Evolutionary conservation across 2,329 filamentous ascomycete genomes (phyloP), one percentile per base, ranked within the genome.

Genomic region (Cladosporium halotolerans): DNA sequence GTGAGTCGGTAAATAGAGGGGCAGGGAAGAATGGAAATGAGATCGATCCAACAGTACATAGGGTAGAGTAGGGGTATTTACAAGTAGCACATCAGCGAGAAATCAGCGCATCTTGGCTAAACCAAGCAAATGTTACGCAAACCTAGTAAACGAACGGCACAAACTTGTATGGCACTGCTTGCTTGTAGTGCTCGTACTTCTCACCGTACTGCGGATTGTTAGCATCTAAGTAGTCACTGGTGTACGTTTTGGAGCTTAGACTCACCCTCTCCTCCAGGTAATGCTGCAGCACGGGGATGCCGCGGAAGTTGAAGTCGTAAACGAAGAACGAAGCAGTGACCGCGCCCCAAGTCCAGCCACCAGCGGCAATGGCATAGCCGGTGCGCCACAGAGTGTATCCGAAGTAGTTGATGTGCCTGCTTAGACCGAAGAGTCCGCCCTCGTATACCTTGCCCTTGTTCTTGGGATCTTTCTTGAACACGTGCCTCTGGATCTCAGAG

Each of bases 401-500:
- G 18, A 74, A 73, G 58, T 81, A 81, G 56, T 81, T 81, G 66
- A 79, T 73, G 60, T 81, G 76, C 42, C 77, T 72, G 3, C 75
- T 74, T 38, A 76, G 62, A 1, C 67, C 63, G 64, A 76, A 81
- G 34, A 81, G 58, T 0, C 79, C 77, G 9, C 72, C 72, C 0
- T 70, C 72, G 58, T 74, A 81, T 0, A 73, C 66, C 64, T 79
- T 78, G 14, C 79, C 78, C 58, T 76, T 72, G 63, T 80, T 80
- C 55, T 63, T 69, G 2, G 74, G 70, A 52, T 79, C 67, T 18
- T 68, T 64, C 66, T 81, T 81, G 68, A 78, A 81, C 0, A 61
- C 58, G 57, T 72, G 72, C 14, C 83, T 74, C 66, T 85, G 82
- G 28, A 76, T 62, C 68, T 86, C 82, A 0, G 79, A 72, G 3